These are phyloP conservation scores for Apiospora marii DNA, from an alignment of 2,329 filamentous ascomycete genomes.

Conservation along the genomic window DNA sequence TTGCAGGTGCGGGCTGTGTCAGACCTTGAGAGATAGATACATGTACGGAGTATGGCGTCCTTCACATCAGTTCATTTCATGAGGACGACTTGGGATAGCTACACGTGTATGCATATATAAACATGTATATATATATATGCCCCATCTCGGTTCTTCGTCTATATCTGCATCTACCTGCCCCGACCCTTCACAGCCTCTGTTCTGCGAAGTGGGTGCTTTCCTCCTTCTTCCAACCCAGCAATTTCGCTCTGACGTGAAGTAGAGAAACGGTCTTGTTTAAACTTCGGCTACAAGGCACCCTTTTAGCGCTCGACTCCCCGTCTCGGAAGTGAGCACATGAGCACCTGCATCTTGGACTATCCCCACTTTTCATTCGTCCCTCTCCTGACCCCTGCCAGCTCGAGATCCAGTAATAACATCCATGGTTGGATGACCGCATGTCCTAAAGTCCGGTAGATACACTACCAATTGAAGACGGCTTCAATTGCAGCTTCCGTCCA, in stretches of 20 bases:
- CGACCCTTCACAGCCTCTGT: neutral
- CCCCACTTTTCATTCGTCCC: conserved; percentile 21
- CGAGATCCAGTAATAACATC: conserved; percentile 15
- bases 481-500: neutral
- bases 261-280: conserved; percentile 21
- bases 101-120: too few species aligned
- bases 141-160: neutral
- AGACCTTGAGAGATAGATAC: neutral
- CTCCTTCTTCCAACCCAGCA: neutral
- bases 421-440: conserved; percentile 20
- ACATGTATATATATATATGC: neutral
- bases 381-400: conserved; percentile 20
- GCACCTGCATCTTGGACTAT: conserved; percentile 23
- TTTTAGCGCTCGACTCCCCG: conserved; percentile 26
- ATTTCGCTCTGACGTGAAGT: conserved; percentile 20
- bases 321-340: conserved; percentile 27
- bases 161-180: neutral
- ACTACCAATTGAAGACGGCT: too few species aligned
- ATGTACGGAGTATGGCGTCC: neutral
- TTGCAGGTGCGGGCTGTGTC: neutral
- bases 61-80: neutral
- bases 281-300: conserved; percentile 25
- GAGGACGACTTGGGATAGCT: neutral
- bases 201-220: neutral
- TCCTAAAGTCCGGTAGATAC: conserved; percentile 17